These are phyloP conservation scores for Talaromyces albobiverticillius DNA, from an alignment of 2,329 filamentous ascomycete species.

Conservation along the genomic window DNA sequence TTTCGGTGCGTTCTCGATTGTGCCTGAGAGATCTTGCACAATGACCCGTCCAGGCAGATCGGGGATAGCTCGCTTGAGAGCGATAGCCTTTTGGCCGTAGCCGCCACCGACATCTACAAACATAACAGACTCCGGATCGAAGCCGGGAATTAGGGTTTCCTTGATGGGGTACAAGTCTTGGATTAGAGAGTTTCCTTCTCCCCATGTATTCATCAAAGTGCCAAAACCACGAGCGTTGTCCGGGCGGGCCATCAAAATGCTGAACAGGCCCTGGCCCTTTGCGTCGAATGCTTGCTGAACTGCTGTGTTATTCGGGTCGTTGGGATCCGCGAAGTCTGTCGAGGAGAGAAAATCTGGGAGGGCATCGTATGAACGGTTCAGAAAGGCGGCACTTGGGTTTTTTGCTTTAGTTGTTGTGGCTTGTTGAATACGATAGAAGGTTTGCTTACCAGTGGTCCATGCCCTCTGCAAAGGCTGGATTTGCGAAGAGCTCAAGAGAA, in stretches of 20 bases:
- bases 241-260: background rate
- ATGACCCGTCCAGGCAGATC: background rate
- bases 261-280: background rate
- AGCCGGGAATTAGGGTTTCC: background rate
- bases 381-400: background rate
- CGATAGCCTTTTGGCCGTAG: conserved; percentile 2
- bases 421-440: background rate
- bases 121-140: conserved; percentile 1
- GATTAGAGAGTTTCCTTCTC: background rate
- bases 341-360: background rate
- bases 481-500: conserved; percentile 17
- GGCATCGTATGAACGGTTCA: background rate
- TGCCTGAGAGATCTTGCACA: background rate
- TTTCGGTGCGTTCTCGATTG: background rate
- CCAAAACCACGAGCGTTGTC: conserved; percentile 19
- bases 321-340: background rate
- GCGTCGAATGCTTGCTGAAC: background rate
- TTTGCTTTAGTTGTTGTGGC: background rate
- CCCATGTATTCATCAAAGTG: background rate
- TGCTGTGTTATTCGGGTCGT: background rate
- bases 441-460: conserved; percentile 20
- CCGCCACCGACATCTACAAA: conserved; percentile 3
- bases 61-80: background rate
- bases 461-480: conserved; percentile 11
- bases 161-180: conserved; percentile 10